Conservation (phyloP, 495 filamentous ascomycete genomes). For the Chlorociboria aeruginascens region DNA sequence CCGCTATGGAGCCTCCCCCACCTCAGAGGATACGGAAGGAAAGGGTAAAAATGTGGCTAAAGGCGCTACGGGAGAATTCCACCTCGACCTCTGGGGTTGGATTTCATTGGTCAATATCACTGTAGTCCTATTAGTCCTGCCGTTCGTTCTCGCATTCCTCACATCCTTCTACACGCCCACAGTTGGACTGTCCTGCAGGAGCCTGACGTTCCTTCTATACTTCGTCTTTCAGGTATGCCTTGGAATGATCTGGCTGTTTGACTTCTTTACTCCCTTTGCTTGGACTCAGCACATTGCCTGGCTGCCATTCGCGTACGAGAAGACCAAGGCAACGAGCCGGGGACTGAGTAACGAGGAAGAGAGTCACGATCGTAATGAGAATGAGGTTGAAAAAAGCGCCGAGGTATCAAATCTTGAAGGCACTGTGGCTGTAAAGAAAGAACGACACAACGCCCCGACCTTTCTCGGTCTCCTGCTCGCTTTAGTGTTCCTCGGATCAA, state of each 20-base stretch:
- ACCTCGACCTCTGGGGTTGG: slow-evolving; percentile 11
- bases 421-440: neutral
- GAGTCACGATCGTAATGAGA: too few species aligned
- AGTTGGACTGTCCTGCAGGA: slow-evolving; percentile 29
- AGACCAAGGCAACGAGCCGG: neutral
- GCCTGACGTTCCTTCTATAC: slow-evolving; percentile 29
- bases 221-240: slow-evolving; percentile 24
- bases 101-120: slow-evolving; percentile 19
- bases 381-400: too few species aligned
- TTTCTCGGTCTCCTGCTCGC: neutral
- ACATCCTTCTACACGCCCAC: slow-evolving; percentile 27
- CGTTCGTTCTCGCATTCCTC: slow-evolving; percentile 26
- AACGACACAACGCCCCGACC: neutral
- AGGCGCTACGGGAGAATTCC: slow-evolving; percentile 11
- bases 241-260: slow-evolving; percentile 20
- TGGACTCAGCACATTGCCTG: neutral
- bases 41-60: slow-evolving; percentile 6
- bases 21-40: slow-evolving; percentile 10
- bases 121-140: slow-evolving; percentile 19
- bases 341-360: too few species aligned
- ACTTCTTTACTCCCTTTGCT: neutral
- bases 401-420: too few species aligned
- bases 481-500: neutral
- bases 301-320: neutral
- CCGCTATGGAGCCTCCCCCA: slow-evolving; percentile 1